phyloP scores from a whole-genome alignment of 768 basidiomycete genomes.

The Lactarius akahatsu region DNA sequence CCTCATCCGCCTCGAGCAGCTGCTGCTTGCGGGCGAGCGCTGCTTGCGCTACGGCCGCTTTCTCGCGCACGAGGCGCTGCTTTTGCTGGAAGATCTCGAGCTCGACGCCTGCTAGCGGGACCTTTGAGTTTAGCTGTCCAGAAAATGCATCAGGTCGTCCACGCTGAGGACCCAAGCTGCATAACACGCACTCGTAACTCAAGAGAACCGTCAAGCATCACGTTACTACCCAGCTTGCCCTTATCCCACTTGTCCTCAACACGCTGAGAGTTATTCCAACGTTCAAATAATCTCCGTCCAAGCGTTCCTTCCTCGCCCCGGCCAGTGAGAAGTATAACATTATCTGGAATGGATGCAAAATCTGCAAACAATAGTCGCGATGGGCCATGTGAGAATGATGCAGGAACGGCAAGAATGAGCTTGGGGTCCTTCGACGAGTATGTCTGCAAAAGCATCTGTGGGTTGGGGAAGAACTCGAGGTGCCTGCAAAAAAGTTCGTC shows the following conservation, averaged over 20 bases:
- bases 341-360: constrained; percentile 79
- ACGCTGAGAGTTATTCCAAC: constrained; percentile 84
- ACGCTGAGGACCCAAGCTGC: background rate
- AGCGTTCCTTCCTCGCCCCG: constrained; percentile 80
- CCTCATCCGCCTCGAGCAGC: constrained; percentile 93
- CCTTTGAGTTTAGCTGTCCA: constrained; percentile 79
- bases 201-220: constrained; percentile 76
- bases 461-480: constrained; percentile 87
- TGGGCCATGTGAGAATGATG: constrained; percentile 89
- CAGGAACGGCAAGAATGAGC: constrained; percentile 89
- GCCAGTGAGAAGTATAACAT: constrained; percentile 83
- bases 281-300: constrained; percentile 72
- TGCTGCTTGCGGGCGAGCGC: constrained; percentile 78
- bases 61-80: constrained; percentile 75
- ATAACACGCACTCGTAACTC: constrained; percentile 55
- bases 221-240: constrained; percentile 82
- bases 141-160: constrained; percentile 15
- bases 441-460: constrained; percentile 73
- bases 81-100: constrained; percentile 76
- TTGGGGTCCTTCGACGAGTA: constrained; percentile 90
- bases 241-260: constrained; percentile 82
- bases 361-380: constrained; percentile 84
- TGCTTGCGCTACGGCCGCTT: constrained; percentile 83
- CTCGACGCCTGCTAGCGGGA: constrained; percentile 85
- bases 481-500: constrained; percentile 49